Conservation (phyloP, 2,329 filamentous ascomycete genomes). For the Xylariales sp. region DNA sequence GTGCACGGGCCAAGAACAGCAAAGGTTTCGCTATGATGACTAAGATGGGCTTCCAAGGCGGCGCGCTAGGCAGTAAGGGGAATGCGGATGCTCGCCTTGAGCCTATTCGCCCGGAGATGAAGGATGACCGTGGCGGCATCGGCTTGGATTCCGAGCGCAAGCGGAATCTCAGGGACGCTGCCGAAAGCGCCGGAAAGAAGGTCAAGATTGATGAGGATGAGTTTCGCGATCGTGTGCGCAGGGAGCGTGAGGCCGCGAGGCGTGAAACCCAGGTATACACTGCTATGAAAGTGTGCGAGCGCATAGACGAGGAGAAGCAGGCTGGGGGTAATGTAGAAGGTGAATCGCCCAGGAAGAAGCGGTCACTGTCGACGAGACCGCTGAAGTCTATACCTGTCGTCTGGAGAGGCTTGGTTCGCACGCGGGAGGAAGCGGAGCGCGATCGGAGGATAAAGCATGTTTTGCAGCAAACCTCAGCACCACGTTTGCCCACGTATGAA, state of each 20-base stretch:
- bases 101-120: conserved; percentile 80
- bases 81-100: conserved; percentile 59
- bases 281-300: conserved; percentile 85
- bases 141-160: conserved; percentile 87
- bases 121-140: conserved; percentile 84
- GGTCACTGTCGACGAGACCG: conserved; percentile 59
- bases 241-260: conserved; percentile 75
- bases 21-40: conserved; percentile 98
- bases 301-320: conserved; percentile 70
- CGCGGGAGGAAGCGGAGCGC: conserved; percentile 75
- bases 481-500: conserved; percentile 72
- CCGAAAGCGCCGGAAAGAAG: conserved; percentile 68
- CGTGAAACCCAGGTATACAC: conserved; percentile 77
- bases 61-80: conserved; percentile 74
- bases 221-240: conserved; percentile 77
- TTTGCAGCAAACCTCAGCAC: conserved; percentile 72
- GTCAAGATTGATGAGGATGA: conserved; percentile 74
- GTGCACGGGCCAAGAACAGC: conserved; percentile 67
- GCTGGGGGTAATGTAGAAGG: conserved; percentile 31
- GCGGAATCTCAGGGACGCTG: conserved; percentile 75
- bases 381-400: conserved; percentile 79
- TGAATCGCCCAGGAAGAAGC: conserved; percentile 46
- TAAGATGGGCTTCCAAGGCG: conserved; percentile 90
- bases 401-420: conserved; percentile 79
- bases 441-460: conserved; percentile 74